Conservation (phyloP, 768 basidiomycete species). For the Trametes cingulata region DNA sequence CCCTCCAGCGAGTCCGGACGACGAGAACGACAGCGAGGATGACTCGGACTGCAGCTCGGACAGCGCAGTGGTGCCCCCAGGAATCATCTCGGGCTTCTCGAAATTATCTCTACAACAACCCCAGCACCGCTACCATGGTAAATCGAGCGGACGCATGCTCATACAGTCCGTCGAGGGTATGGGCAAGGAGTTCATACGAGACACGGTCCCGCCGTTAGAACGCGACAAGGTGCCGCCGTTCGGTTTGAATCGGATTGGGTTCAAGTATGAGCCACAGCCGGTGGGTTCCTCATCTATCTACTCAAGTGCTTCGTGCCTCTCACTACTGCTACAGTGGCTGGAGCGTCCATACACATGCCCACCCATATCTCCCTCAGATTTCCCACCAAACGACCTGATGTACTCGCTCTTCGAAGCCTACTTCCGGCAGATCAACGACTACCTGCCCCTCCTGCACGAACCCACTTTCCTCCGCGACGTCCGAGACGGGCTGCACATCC, state of each 20-base stretch:
- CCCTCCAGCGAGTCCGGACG: neutral
- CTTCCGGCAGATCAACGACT: conserved; percentile 58
- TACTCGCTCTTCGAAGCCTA: conserved; percentile 58
- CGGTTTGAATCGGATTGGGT: neutral
- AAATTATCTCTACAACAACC: conserved; percentile 27
- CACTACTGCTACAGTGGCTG: neutral
- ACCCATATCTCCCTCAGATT: conserved; percentile 36
- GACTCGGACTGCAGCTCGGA: conserved; percentile 30
- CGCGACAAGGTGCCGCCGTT: neutral
- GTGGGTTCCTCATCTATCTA: neutral
- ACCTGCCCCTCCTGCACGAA: conserved; percentile 70
- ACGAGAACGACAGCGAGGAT: conserved; percentile 21
- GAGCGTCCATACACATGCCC: neutral
- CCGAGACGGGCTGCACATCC: conserved; percentile 48
- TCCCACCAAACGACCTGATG: conserved; percentile 55
- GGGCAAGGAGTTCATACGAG: conserved; percentile 37
- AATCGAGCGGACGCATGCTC: conserved; percentile 43
- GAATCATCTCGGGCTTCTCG: conserved; percentile 30
- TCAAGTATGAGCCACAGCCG: neutral
- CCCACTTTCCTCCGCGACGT: conserved; percentile 61
- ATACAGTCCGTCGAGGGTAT: conserved; percentile 41
- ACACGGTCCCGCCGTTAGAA: neutral
- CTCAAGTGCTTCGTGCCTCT: too few species aligned
- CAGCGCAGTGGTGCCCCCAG: conserved; percentile 20
- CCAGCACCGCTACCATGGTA: conserved; percentile 41